phyloP scores from a whole-genome alignment of 2,329 filamentous ascomycete genomes.

The Capronia americana region DNA sequence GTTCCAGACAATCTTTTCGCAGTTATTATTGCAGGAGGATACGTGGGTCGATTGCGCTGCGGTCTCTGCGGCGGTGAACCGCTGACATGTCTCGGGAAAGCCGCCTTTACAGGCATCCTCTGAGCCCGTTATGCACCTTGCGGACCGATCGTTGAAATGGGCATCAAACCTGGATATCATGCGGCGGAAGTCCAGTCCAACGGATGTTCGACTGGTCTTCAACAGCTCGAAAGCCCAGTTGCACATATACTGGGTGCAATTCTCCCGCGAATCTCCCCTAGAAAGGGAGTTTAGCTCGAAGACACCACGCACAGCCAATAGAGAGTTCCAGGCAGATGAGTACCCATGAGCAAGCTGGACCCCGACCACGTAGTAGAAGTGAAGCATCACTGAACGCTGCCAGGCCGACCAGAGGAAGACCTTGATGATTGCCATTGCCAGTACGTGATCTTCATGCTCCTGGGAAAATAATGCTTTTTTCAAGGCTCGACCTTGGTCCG shows the following conservation, averaged over 20 bases:
- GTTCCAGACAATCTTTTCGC: slow-evolving; percentile 3
- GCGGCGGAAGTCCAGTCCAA: slow-evolving; percentile 12
- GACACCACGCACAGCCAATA: slow-evolving; percentile 10
- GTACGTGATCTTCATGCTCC: slow-evolving; percentile 2
- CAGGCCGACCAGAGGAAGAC: slow-evolving; percentile 17
- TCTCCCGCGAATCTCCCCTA: slow-evolving; percentile 1
- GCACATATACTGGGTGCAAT: slow-evolving; percentile 12
- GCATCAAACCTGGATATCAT: slow-evolving; percentile 15
- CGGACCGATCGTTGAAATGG: neutral
- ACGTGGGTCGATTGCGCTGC: slow-evolving; percentile 8
- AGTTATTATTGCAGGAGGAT: neutral
- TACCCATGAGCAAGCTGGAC: slow-evolving; percentile 14
- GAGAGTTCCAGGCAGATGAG: slow-evolving; percentile 8
- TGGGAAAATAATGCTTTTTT: slow-evolving; percentile 11
- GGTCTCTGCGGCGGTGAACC: slow-evolving; percentile 13
- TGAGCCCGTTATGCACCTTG: slow-evolving; percentile 2
- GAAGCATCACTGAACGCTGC: slow-evolving; percentile 15
- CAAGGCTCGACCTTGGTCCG: slow-evolving; percentile 4
- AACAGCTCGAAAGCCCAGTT: slow-evolving; percentile 16
- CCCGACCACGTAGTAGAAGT: slow-evolving; percentile 16
- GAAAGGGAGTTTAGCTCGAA: slow-evolving; percentile 8
- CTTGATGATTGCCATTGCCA: slow-evolving; percentile 12
- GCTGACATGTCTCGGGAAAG: slow-evolving; percentile 10
- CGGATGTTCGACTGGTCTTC: slow-evolving; percentile 13
- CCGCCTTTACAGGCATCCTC: slow-evolving; percentile 1